Evolutionary conservation across 148 eudicot genomes (phyloP), one percentile per base, ranked within the genome.

Genomic region (Silene uniflora): DNA sequence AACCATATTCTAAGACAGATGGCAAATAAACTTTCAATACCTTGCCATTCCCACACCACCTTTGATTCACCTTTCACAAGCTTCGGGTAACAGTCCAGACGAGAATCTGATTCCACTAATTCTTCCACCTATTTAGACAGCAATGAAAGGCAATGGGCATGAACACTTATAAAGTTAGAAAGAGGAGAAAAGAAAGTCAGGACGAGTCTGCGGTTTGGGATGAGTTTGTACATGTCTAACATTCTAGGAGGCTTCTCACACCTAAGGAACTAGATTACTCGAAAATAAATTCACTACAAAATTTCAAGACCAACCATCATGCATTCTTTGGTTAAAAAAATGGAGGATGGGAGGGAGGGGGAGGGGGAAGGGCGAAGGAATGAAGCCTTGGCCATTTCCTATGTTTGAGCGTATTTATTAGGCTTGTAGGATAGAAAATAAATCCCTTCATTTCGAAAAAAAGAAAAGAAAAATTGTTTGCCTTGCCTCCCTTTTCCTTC

Each of bases 1-100:
- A 44, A 13, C 4, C 32, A 7, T n/a, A 74, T 67, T 27, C 46
- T 10, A 17, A 21, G 16, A 14, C 19, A 61, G 60, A 17, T 21
- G 25, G 39, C 6, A 72, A 46, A 46, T 21, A 47, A 32, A 42
- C 75, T 77, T 56, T 73, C 44, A 44, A 0, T 90, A 94, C 98
- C 98, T 94, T 94, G 97, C 98, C 97, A 94, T 83, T 94, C 98
- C 98, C 98, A 94, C 70, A 94, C 98, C 79, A 90, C 98, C 76
- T 90, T 94, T 13, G 91, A 81, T 81, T 94, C 98, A 75, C 98
- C 98, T 87, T 91, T 94, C 78, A 94, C 93, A 74, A 94, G 78
- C 81, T 85, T 91, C 19, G 97, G 98, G 80, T 90, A 94, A 71
- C 83, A 84, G 71, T 91, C 97, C 75, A 94, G 73, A 63, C 98